Evolutionary conservation across 192 early-diverging fungal genomes (phyloP), one percentile per base, ranked within the genome.

Genomic region (Coemansia sp.): DNA sequence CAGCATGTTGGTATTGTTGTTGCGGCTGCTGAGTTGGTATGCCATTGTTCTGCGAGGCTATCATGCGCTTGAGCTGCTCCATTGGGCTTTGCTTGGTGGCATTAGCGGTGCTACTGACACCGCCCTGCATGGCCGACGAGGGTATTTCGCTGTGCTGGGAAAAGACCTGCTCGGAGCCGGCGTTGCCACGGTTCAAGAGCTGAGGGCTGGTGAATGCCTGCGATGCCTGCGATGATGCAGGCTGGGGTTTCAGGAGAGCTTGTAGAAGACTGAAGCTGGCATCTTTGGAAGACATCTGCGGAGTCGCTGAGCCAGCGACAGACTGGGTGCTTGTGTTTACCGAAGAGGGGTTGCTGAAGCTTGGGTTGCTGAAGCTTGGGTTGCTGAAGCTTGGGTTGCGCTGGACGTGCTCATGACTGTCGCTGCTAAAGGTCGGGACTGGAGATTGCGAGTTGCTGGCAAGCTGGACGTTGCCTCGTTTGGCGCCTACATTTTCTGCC

Each of bases 21-120:
- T 70, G 63, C 28, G 13, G 58, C 21, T 57, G 57, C 52, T 62
- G 61, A 15, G 49, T 61, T 39, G 45, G 45, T 10, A 31, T 23
- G 25, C 51, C 61, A 26, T 51, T 43, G 30, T 37, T 59, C 63
- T 74, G 77, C 1, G 64, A 59, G 0, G 71, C 61, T 65, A 74
- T 64, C 77, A 79, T 79, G 48, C 77, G 77, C 53, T 70, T 66
- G 31, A 79, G 71, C 65, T 74, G 71, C 29, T 79, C 77, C 28
- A 79, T 70, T 1, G 72, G 68, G 21, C 62, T 73, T 16, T 56
- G 53, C 53, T 56, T 29, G 46, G 46, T 26, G 18, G 15, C 23
- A 49, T 49, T 13, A 25, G 21, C 21, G 7, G 7, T 10, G 66
- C 48, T 68, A 23, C 29, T 26, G 9, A 28, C 56, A 7, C 39